Conservation (phyloP, 1,139 yeast species). For the Suhomyces ambrosiae region DNA sequence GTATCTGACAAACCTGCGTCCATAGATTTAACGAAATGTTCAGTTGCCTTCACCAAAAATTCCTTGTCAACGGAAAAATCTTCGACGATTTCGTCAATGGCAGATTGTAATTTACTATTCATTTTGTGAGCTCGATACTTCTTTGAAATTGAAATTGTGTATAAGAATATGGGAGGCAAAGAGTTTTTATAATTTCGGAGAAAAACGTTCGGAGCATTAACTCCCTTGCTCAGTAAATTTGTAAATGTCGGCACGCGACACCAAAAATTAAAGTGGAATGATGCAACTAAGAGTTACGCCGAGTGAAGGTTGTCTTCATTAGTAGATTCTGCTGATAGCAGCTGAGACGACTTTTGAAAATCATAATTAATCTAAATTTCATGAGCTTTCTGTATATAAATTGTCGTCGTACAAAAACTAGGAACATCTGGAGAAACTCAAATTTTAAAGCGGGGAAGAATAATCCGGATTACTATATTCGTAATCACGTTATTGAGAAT, state of each 20-base stretch:
- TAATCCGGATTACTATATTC: too few relatives aligned
- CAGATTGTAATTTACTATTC: conserved; percentile 34
- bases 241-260: conserved; percentile 6
- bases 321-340: neutral
- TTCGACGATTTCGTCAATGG: conserved; percentile 50
- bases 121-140: too few relatives aligned
- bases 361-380: neutral
- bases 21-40: conserved; percentile 64
- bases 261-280: conserved; percentile 3
- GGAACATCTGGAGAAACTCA: too few relatives aligned
- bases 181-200: conserved; percentile 4
- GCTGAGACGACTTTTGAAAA: neutral
- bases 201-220: conserved; percentile 13
- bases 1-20: conserved; percentile 53
- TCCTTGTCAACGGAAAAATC: conserved; percentile 59
- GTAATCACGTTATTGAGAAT: too few relatives aligned
- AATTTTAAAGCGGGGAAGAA: too few relatives aligned
- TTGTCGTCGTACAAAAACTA: too few relatives aligned
- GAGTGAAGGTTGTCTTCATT: neutral
- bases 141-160: neutral
- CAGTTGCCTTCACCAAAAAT: conserved; percentile 58
- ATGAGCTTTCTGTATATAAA: too few relatives aligned
- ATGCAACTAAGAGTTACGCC: neutral
- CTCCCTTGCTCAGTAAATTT: conserved; percentile 7
- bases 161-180: neutral